phyloP scores from a whole-genome alignment of 768 basidiomycete genomes.

The Xerocomellus intermedius region DNA sequence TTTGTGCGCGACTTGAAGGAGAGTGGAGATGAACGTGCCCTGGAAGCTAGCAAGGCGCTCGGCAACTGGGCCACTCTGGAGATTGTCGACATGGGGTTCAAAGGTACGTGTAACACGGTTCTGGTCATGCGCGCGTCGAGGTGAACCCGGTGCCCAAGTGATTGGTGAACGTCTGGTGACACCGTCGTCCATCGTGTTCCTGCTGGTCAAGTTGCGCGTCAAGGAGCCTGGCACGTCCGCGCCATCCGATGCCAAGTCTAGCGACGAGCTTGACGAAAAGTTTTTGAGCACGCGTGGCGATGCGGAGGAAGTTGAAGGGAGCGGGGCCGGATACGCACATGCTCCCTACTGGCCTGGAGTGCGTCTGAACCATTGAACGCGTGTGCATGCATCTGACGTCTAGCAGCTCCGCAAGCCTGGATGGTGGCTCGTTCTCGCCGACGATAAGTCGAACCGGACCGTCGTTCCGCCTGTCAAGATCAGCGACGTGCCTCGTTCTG shows the following conservation, averaged over 20 bases:
- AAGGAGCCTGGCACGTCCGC: slow-evolving; percentile 46
- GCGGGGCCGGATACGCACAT: slow-evolving; percentile 67
- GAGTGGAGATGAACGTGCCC: slow-evolving; percentile 15
- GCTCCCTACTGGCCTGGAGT: slow-evolving; percentile 93
- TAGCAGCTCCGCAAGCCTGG: slow-evolving; percentile 78
- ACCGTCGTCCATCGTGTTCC: slow-evolving; percentile 84
- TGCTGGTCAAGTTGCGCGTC: slow-evolving; percentile 81
- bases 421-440: slow-evolving; percentile 91
- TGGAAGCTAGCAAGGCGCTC: slow-evolving; percentile 50
- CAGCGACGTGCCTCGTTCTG: slow-evolving; percentile 69
- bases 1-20: slow-evolving; percentile 20
- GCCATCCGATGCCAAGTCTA: slow-evolving; percentile 43
- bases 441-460: slow-evolving; percentile 79
- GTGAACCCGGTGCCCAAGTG: slow-evolving; percentile 45
- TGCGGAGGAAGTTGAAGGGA: slow-evolving; percentile 55
- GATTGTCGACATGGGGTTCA: slow-evolving; percentile 79
- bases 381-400: background rate
- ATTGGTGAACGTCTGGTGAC: slow-evolving; percentile 88
- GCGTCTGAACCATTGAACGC: slow-evolving; percentile 24
- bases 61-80: slow-evolving; percentile 74
- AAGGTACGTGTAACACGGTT: slow-evolving; percentile 50
- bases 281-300: slow-evolving; percentile 66
- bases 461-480: slow-evolving; percentile 87
- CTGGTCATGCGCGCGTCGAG: background rate
- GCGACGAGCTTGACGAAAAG: slow-evolving; percentile 65